Evolutionary conservation across 202 grass and related monocot genomes (phyloP).

Genomic region (Alloteropsis angusta): DNA sequence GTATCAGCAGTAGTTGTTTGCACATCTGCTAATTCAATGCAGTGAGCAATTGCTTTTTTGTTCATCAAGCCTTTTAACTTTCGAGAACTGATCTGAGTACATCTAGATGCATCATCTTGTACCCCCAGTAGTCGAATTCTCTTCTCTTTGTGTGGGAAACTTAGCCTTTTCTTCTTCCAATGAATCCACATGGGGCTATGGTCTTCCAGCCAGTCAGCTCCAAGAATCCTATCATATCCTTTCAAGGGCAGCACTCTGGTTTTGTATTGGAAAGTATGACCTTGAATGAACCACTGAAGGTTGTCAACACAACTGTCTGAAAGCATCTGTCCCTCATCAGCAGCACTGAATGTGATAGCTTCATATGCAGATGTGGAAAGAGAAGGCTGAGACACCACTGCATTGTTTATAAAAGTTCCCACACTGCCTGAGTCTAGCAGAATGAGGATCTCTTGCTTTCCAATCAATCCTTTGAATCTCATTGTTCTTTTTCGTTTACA

Average conservation of each 20-base stretch:
- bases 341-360: accelerated
- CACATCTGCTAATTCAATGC: not conserved
- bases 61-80: not conserved
- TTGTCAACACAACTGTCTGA: no score
- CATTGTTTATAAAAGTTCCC: not conserved
- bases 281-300: not conserved
- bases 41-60: not conserved
- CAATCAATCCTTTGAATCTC: no score
- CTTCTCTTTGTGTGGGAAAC: not conserved
- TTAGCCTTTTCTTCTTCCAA: not conserved
- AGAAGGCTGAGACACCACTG: no score
- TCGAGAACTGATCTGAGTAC: no score
- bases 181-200: not conserved
- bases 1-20: no score
- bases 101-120: no score
- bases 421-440: not conserved
- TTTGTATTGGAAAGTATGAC: accelerated
- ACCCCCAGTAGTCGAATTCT: no score
- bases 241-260: not conserved
- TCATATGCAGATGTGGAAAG: no score
- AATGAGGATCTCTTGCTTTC: not conserved
- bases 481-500: no score
- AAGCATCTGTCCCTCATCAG: no score
- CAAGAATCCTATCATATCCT: not conserved
- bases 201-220: not conserved